Evolutionary conservation across 192 early-diverging fungal genomes (phyloP).

Genomic region (Ramicandelaber brevisporus): DNA sequence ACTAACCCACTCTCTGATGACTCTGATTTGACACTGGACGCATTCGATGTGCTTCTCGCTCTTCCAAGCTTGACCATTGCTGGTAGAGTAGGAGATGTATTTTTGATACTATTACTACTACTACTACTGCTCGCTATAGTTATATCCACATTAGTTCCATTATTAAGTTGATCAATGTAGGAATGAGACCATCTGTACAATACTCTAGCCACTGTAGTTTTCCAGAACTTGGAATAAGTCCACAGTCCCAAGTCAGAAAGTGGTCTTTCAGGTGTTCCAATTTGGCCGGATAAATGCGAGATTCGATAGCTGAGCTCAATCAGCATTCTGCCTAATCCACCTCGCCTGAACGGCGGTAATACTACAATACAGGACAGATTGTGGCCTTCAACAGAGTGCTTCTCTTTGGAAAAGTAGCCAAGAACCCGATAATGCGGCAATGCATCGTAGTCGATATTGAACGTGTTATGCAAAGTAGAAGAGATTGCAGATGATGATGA

Average conservation of each 20-base stretch:
- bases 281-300: conserved; percentile 40
- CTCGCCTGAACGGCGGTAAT: conserved; percentile 64
- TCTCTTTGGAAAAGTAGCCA: conserved; percentile 97
- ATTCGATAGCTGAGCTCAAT: conserved; percentile 85
- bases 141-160: conserved; percentile 1
- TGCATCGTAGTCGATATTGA: conserved; percentile 53
- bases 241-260: conserved; percentile 69
- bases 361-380: conserved; percentile 90
- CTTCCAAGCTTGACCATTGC: conserved; percentile 4
- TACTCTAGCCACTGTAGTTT: conserved; percentile 24
- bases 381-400: conserved; percentile 51
- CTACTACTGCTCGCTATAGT: neutral
- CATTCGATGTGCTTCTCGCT: neutral
- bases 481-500: too few relatives aligned
- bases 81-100: conserved; percentile 1
- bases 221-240: conserved; percentile 80
- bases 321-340: conserved; percentile 76
- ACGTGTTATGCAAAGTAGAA: too few relatives aligned
- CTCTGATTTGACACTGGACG: neutral
- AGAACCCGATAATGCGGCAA: conserved; percentile 66
- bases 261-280: conserved; percentile 76
- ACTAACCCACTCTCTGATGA: neutral
- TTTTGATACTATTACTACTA: neutral
- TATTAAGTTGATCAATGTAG: neutral
- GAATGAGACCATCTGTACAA: neutral